Conservation (phyloP, 768 basidiomycete genomes). For the Leccinellum luteum region DNA sequence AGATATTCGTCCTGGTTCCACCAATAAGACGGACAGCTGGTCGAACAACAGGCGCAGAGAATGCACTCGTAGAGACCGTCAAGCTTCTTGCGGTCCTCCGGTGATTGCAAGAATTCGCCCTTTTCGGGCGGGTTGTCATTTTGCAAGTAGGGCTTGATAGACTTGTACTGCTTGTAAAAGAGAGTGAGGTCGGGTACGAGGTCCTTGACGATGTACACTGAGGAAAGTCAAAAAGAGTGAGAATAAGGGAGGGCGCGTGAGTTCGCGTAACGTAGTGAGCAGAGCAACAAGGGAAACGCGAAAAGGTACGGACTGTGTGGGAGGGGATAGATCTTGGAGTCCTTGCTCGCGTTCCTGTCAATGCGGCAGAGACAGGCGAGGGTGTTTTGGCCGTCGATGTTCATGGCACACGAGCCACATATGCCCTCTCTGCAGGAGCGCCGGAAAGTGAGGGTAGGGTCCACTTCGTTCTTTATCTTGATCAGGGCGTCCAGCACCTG, state of each 20-base stretch:
- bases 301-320: constrained; percentile 78
- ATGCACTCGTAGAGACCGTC: constrained; percentile 99
- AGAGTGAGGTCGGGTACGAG: constrained; percentile 88
- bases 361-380: constrained; percentile 96
- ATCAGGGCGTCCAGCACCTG: constrained; percentile 89
- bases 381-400: constrained; percentile 97
- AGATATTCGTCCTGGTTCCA: constrained; percentile 99
- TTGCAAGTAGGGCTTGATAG: constrained; percentile 94
- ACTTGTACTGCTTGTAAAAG: constrained; percentile 99
- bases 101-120: constrained; percentile 87
- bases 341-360: constrained; percentile 67
- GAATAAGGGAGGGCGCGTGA: not conserved
- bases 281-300: not conserved
- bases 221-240: not conserved
- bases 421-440: constrained; percentile 93
- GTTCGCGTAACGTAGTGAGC: not conserved
- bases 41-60: constrained; percentile 96
- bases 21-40: constrained; percentile 97
- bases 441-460: constrained; percentile 95
- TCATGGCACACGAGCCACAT: constrained; percentile 99
- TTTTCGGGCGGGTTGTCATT: constrained; percentile 86
- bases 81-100: constrained; percentile 90
- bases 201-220: constrained; percentile 99
- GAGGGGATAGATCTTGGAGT: constrained; percentile 92
- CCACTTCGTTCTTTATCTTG: constrained; percentile 99